Conservation (phyloP, 108 stramenopile species). For the Nitzschia inconspicua region DNA sequence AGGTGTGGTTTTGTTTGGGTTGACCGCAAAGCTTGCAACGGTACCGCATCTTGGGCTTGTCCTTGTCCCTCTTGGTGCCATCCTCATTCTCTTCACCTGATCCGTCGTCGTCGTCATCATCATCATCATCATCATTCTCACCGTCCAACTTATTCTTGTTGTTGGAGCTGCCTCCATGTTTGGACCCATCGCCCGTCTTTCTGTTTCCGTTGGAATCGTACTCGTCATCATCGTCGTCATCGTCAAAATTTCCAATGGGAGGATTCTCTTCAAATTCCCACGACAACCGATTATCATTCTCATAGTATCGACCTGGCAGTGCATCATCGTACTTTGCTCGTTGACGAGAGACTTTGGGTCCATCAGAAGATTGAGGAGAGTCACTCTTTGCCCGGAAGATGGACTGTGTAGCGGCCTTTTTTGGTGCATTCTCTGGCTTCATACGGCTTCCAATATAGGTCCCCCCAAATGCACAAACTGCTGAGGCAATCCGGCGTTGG, state of each 20-base stretch:
- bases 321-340: slow-evolving; percentile 53
- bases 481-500: slow-evolving; percentile 55
- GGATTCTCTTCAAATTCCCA: slow-evolving; percentile 80
- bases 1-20: slow-evolving; percentile 75
- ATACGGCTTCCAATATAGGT: slow-evolving; percentile 16
- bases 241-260: slow-evolving; percentile 45
- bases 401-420: slow-evolving; percentile 15
- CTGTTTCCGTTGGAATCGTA: slow-evolving; percentile 14
- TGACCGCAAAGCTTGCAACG: slow-evolving; percentile 80
- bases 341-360: slow-evolving; percentile 9
- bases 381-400: slow-evolving; percentile 44
- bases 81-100: slow-evolving; percentile 8
- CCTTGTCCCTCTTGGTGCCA: slow-evolving; percentile 10
- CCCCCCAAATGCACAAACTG: slow-evolving; percentile 82
- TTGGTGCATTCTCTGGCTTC: background rate
- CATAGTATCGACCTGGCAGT: slow-evolving; percentile 67
- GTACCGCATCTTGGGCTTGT: slow-evolving; percentile 51
- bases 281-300: slow-evolving; percentile 74
- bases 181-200: too few species aligned
- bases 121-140: slow-evolving; percentile 4
- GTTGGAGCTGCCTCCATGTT: too few species aligned
- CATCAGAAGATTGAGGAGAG: slow-evolving; percentile 16
- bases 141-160: slow-evolving; percentile 5
- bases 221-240: slow-evolving; percentile 12
- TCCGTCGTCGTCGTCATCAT: slow-evolving; percentile 8